phyloP scores from a whole-genome alignment of 192 early-diverging fungal genomes.

The Backusella australiensis region DNA sequence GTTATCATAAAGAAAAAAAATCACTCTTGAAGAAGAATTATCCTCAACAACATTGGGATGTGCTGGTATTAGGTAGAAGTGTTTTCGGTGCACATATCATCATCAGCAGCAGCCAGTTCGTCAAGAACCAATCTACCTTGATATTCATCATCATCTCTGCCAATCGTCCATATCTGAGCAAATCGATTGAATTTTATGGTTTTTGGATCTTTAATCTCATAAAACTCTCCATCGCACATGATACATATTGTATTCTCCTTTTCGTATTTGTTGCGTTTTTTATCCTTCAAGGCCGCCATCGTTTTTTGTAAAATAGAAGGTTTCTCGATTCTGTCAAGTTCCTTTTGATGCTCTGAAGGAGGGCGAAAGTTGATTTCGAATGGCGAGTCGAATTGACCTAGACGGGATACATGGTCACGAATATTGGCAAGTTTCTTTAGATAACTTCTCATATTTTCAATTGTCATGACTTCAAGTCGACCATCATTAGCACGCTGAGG shows the following conservation, averaged over 20 bases:
- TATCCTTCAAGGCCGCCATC: constrained; percentile 22
- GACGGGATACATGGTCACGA: constrained; percentile 53
- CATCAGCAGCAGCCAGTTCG: constrained; percentile 14
- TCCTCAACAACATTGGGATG: background rate
- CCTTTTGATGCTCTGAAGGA: constrained; percentile 21
- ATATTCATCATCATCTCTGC: constrained; percentile 26
- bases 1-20: background rate
- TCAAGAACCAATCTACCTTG: constrained; percentile 28
- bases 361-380: constrained; percentile 56
- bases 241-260: constrained; percentile 52
- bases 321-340: constrained; percentile 17
- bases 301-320: constrained; percentile 16
- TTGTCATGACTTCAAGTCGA: constrained; percentile 64
- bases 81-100: background rate
- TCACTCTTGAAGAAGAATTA: background rate
- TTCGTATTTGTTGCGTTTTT: constrained; percentile 17
- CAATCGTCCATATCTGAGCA: constrained; percentile 66
- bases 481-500: constrained; percentile 70
- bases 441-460: constrained; percentile 60
- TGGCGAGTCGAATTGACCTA: constrained; percentile 64
- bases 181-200: constrained; percentile 58
- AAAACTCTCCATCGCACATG: constrained; percentile 82
- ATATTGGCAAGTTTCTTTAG: constrained; percentile 57
- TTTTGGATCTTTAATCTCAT: constrained; percentile 61
- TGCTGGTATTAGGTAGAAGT: background rate